Conservation (phyloP, 345 rosid species). For the Pugionium dolabratum region DNA sequence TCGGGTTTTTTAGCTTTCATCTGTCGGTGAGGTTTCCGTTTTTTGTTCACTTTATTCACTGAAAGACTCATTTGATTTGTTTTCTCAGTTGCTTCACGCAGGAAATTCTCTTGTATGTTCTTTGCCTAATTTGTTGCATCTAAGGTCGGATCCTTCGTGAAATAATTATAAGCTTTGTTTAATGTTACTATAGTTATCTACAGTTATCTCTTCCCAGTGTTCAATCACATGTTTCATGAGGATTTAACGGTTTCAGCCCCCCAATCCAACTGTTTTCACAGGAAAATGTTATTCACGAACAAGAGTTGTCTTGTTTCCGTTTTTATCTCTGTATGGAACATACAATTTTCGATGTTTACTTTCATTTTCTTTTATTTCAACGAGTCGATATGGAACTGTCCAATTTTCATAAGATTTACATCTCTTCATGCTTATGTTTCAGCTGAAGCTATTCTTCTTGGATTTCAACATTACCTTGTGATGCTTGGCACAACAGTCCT, state of each 20-base stretch:
- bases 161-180: too few relatives aligned
- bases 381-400: not conserved
- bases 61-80: not conserved
- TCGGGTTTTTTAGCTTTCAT: not conserved
- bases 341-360: too few relatives aligned
- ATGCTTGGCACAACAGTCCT: conserved; percentile 95
- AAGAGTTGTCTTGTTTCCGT: too few relatives aligned
- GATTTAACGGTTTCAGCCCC: too few relatives aligned
- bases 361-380: not conserved
- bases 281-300: too few relatives aligned
- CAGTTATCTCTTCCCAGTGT: too few relatives aligned
- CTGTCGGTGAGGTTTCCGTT: conserved; percentile 10
- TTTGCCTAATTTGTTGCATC: conserved; percentile 12
- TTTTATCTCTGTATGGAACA: too few relatives aligned
- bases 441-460: conserved; percentile 95
- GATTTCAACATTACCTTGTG: conserved; percentile 94
- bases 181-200: too few relatives aligned
- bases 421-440: conserved; percentile 38
- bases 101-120: not conserved
- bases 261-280: too few relatives aligned
- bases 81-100: not conserved
- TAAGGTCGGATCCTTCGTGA: not conserved
- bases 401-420: conserved; percentile 1
- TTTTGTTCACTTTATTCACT: not conserved
- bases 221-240: too few relatives aligned